Conservation (phyloP, 192 early-diverging fungal species). For the Umbelopsis sp. region DNA sequence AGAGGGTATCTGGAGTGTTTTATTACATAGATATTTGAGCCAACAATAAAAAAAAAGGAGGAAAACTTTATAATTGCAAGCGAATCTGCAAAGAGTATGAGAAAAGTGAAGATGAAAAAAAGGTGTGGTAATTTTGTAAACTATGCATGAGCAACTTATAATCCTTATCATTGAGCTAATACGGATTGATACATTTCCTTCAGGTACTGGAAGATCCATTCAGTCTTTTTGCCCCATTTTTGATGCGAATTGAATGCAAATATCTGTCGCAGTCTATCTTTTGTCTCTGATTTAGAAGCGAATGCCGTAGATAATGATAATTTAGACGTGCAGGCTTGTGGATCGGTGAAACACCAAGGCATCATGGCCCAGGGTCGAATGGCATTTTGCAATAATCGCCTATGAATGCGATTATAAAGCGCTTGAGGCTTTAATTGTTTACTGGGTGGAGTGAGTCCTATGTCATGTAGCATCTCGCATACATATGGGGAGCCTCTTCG, state of each 20-base stretch:
- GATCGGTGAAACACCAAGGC: constrained; percentile 46
- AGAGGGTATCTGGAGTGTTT: too few species aligned
- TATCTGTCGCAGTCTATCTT: background rate
- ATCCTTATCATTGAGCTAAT: too few species aligned
- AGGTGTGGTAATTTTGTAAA: too few species aligned
- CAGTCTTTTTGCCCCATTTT: background rate
- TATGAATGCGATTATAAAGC: constrained; percentile 29
- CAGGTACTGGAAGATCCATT: constrained; percentile 17
- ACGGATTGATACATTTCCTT: background rate
- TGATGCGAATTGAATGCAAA: constrained; percentile 8
- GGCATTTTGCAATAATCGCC: constrained; percentile 31
- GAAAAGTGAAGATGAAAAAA: too few species aligned
- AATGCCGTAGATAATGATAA: background rate
- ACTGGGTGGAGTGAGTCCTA: constrained; percentile 6
- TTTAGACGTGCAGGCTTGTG: constrained; percentile 13
- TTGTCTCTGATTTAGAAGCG: background rate
- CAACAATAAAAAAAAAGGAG: too few species aligned
- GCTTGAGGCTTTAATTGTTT: constrained; percentile 10
- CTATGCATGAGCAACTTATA: too few species aligned
- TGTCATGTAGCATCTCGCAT: constrained; percentile 36
- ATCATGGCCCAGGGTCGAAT: constrained; percentile 33
- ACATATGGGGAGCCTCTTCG: constrained; percentile 30
- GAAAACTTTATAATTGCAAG: too few species aligned
- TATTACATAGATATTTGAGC: too few species aligned
- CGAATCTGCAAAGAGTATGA: too few species aligned